These are phyloP conservation scores for Saccharum officinarum DNA, from an alignment of 176 grass and related monocot genomes.

Conservation along the genomic window DNA sequence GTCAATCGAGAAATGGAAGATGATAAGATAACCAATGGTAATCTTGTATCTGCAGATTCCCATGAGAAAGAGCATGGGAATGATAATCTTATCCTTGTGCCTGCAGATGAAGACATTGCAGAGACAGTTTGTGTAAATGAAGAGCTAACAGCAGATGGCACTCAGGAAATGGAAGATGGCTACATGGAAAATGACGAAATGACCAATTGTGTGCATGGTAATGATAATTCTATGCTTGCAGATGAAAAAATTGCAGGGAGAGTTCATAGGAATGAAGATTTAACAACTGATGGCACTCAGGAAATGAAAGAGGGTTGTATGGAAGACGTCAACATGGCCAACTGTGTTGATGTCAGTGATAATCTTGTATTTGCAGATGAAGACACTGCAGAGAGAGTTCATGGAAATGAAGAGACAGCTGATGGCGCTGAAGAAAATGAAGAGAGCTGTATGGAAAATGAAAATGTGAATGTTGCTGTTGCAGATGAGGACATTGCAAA, in stretches of 20 bases:
- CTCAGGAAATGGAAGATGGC: conserved; percentile 24
- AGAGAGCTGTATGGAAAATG: conserved; percentile 1
- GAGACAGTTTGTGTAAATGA: neutral
- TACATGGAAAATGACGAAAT: neutral
- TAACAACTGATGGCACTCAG: neutral
- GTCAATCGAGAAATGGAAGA: conserved; percentile 1
- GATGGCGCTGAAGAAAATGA: conserved; percentile 36
- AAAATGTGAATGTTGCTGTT: conserved; percentile 6
- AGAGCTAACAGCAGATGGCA: neutral
- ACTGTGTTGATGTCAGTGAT: neutral
- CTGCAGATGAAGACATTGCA: neutral
- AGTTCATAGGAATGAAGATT: neutral
- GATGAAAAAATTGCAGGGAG: conserved; percentile 10
- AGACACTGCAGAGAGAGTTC: neutral
- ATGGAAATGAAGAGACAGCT: neutral
- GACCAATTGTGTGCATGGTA: neutral
- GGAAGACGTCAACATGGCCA: conserved; percentile 11
- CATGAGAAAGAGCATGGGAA: neutral
- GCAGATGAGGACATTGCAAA: conserved; percentile 21
- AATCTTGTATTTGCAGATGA: conserved; percentile 3
- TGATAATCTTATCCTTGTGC: neutral
- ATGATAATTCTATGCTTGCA: neutral
- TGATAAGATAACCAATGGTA: neutral
- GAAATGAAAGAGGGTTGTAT: conserved; percentile 37
- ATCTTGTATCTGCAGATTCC: neutral